Conservation (phyloP, 192 early-diverging fungal genomes). For the Paraglomus brasilianum region DNA sequence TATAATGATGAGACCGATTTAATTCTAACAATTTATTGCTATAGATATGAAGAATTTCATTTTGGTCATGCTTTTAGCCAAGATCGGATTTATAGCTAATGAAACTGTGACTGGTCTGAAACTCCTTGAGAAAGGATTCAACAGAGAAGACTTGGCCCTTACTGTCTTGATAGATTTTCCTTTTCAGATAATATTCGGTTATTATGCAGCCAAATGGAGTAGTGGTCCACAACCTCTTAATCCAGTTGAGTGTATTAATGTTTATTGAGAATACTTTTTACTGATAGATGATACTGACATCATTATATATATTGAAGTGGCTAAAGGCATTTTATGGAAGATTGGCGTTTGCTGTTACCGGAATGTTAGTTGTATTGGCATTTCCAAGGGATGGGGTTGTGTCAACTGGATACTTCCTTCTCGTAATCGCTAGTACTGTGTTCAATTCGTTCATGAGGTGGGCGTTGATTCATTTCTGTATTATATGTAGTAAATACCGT, state of each 20-base stretch:
- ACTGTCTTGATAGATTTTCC: conserved; percentile 95
- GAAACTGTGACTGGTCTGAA: conserved; percentile 94
- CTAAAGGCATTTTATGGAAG: conserved; percentile 86
- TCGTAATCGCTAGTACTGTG: conserved; percentile 78
- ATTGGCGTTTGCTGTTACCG: conserved; percentile 71
- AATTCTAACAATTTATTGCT: not conserved
- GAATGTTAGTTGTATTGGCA: conserved; percentile 79
- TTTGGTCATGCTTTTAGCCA: conserved; percentile 75
- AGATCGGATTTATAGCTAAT: conserved; percentile 95
- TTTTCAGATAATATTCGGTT: conserved; percentile 94
- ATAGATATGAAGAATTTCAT: conserved; percentile 86
- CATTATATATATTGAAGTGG: conserved; percentile 57
- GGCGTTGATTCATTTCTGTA: not conserved
- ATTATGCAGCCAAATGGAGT: conserved; percentile 96
- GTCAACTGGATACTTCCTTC: conserved; percentile 67
- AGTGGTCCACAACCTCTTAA: conserved; percentile 77
- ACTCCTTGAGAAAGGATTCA: conserved; percentile 90
- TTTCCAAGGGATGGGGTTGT: conserved; percentile 71
- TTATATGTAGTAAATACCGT: not conserved
- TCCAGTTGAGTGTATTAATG: conserved; percentile 57
- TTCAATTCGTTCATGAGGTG: conserved; percentile 80
- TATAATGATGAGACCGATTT: not conserved
- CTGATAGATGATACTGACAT: not conserved
- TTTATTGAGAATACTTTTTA: conserved; percentile 15
- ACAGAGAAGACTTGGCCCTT: conserved; percentile 92